Evolutionary conservation across 2,329 filamentous ascomycete species (phyloP), one percentile per base, ranked within the genome.

Genomic region (Neobulgaria alba): DNA sequence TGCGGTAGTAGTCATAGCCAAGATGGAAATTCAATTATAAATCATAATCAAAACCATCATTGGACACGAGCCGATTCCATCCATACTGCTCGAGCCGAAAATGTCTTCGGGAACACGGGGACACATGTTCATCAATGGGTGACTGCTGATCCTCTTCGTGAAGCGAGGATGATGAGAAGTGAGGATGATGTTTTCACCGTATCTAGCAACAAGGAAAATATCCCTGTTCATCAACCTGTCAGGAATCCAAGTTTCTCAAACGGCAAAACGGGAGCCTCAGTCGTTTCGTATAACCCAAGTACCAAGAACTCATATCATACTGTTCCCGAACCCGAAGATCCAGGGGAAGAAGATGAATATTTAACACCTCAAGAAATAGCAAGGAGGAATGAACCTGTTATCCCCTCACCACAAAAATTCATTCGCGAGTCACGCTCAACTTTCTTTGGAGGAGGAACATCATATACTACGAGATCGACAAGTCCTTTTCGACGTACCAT

Each of bases 401-500:
- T 20, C 47, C 20, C 47, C 55, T 17, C 39, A 7, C 23, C 23
- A 7, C 7, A 12, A 7, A 26, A 54, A 31, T 50, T 59, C 0
- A 44, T 68, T 4, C 64, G 63, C 0, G 61, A 68, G 36, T 61
- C 66, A 16, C 67, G 63, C 43, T 71, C 70, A 1, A 67, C 65
- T 0, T 72, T 74, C 48, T 73, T 73, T 48, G 76, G 72, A 33
- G 68, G 69, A 2, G 59, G 64, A 1, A 66, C 65, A 12, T 68
- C 73, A 44, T 26, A 26, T 26, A 57, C 75, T 1, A 75, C 77
- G 45, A 65, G 72, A 19, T 71, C 71, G 1, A 61, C 66, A 18
- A 79, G 73, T 39, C 73, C 74, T 0, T 80, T 72, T 48, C 68
- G 74, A 3, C 68, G 68, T 18, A 69, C 68, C 2, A 52, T 79